These are phyloP conservation scores for Metarhizium sp. DNA, from an alignment of 2,329 filamentous ascomycete species.

Conservation along the genomic window DNA sequence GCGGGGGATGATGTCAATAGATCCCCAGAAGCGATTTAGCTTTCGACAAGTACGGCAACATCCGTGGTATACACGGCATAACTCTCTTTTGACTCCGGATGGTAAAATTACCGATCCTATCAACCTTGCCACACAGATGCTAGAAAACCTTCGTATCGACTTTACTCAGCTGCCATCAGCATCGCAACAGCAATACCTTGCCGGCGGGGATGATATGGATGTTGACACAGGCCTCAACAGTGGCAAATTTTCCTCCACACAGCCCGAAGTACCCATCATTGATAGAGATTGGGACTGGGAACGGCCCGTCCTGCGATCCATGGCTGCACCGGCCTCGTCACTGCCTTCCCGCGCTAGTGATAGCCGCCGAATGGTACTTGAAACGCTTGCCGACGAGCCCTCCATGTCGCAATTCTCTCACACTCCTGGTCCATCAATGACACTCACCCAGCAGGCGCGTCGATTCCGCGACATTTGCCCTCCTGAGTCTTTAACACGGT, in stretches of 20 bases:
- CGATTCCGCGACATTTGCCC: conserved; percentile 89
- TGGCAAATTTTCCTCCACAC: conserved; percentile 62
- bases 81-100: conserved; percentile 63
- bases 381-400: conserved; percentile 74
- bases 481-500: conserved; percentile 76
- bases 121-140: conserved; percentile 85
- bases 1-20: conserved; percentile 84
- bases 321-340: conserved; percentile 30
- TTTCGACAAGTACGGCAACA: conserved; percentile 81
- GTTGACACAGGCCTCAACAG: conserved; percentile 44
- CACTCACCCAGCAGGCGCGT: conserved; percentile 79
- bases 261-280: conserved; percentile 68
- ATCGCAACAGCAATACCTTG: conserved; percentile 24
- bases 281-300: conserved; percentile 86
- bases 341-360: conserved; percentile 22
- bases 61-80: conserved; percentile 86
- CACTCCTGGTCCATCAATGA: conserved; percentile 68
- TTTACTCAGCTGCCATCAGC: conserved; percentile 60
- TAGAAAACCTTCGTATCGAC: conserved; percentile 83
- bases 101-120: conserved; percentile 72
- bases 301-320: conserved; percentile 51
- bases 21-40: conserved; percentile 67
- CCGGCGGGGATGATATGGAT: conserved; percentile 53
- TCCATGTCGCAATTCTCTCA: conserved; percentile 79
- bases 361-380: conserved; percentile 36